Conservation (phyloP, 1,284 basidiomycete species). For the Ganoderma multipileum region DNA sequence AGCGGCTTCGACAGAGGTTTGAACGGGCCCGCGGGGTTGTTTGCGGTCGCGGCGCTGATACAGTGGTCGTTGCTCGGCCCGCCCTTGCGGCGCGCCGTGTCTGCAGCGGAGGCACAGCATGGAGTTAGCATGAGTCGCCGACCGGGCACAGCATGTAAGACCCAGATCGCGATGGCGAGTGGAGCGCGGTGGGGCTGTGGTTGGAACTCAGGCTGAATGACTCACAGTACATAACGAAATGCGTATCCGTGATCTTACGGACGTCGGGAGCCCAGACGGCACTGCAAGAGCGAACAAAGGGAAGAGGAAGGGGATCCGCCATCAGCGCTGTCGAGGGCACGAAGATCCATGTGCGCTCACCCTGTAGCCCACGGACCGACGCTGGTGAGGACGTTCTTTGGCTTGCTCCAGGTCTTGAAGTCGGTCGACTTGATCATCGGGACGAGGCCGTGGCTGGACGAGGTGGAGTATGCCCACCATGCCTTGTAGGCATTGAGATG, state of each 20-base stretch:
- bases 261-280: conserved; percentile 16
- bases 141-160: conserved; percentile 7
- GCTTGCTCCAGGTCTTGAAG: conserved; percentile 9
- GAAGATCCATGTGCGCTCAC: not conserved
- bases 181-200: not conserved
- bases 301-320: not conserved
- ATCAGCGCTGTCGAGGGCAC: not conserved
- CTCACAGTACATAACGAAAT: conserved; percentile 18
- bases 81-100: conserved; percentile 22
- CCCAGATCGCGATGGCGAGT: not conserved
- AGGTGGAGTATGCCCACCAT: conserved; percentile 12
- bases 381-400: not conserved
- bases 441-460: conserved; percentile 5
- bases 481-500: not conserved
- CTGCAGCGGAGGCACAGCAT: conserved; percentile 12
- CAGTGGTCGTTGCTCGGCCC: conserved; percentile 18
- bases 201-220: not conserved
- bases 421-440: conserved; percentile 13
- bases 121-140: not conserved
- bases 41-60: conserved; percentile 31
- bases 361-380: not conserved
- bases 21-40: conserved; percentile 29
- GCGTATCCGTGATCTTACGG: conserved; percentile 2
- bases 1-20: conserved; percentile 27
- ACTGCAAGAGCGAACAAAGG: not conserved